Base-by-base conservation (phyloP, 805 yeast species). In the Myxozyma geophila region DNA sequence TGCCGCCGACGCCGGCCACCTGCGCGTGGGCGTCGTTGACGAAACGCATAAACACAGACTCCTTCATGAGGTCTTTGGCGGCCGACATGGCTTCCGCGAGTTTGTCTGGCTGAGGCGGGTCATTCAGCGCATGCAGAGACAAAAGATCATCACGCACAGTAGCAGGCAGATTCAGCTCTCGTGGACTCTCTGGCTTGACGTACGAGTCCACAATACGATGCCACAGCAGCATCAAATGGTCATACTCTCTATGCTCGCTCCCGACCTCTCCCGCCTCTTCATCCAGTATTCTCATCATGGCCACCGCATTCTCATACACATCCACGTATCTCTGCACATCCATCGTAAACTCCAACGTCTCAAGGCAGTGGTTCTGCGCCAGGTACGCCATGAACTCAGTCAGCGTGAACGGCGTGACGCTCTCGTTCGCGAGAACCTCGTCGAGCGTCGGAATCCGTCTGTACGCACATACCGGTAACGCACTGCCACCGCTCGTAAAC, bases 101-200 rank as follows among this genome's bases (percentile, higher is more conserved):
- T 33, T 46, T 54, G 15, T 43, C 55, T 12, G 72, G 75, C 21
- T 36, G 51, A 8, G 71, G 64, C 9, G 73, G 74, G 46, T 48
- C 56, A 10, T 51, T 7, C 15, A 28, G 47, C 8, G 55, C 41
- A 21, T 17, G 51, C 17, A 64, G 23, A 3, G 28, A 46, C 21
- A 66, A 28, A n/a, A 75, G 61, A 17, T 57, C 64, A 36, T 70
- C 70, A n/a, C 76, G 68, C 21, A 72, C 65, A 13, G 58, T 65
- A 35, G 67, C 67, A 5, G 78, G 74, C 37, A 75, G 61, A 40
- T 75, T 75, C 41, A 75, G 62, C 62, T 75, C 77, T 19, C 72
- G 64, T 13, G 71, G 68, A 13, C 75, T 54, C 58, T 71, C 70
- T 8, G 59, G 57, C 36, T 56, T 51, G 17, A 75, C 61, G 56